Evolutionary conservation across 78 protist species (phyloP).

Genomic region (Dictyostelium brefeldianum): DNA sequence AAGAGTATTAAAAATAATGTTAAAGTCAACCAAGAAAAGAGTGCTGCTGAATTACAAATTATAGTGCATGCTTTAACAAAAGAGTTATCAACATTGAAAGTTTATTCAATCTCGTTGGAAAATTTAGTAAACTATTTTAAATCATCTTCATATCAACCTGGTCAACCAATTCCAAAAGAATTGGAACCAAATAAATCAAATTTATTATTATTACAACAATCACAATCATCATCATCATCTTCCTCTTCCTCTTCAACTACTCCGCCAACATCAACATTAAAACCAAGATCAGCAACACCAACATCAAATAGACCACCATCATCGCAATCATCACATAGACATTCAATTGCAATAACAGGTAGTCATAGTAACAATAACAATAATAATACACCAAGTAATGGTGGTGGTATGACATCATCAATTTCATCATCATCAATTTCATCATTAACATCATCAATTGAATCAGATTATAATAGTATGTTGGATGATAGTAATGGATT

Average conservation of each 20-base stretch:
- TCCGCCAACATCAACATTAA: not conserved
- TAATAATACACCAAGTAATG: not conserved
- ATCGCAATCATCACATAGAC: constrained; percentile 1
- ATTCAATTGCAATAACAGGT: constrained; percentile 13
- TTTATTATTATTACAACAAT: constrained; percentile 9
- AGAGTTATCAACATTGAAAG: constrained; percentile 66
- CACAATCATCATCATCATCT: not conserved
- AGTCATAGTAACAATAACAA: not conserved
- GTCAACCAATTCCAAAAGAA: constrained; percentile 30
- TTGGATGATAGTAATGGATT: not conserved
- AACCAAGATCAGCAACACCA: constrained; percentile 23
- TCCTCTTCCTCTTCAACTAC: not conserved
- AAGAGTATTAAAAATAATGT: constrained; percentile 84
- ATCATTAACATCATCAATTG: not conserved
- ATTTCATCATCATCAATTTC: not conserved
- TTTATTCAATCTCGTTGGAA: constrained; percentile 53
- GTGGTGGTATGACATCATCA: not conserved
- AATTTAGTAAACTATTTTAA: constrained; percentile 58
- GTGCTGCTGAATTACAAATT: constrained; percentile 73
- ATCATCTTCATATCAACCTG: constrained; percentile 56
- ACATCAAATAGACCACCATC: not conserved
- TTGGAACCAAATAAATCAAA: constrained; percentile 23
- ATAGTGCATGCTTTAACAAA: constrained; percentile 38
- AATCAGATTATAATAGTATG: not conserved
- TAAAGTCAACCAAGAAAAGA: constrained; percentile 66